These are phyloP conservation scores for Suillus hirtellus DNA, from an alignment of 768 basidiomycete genomes.

Conservation along the genomic window DNA sequence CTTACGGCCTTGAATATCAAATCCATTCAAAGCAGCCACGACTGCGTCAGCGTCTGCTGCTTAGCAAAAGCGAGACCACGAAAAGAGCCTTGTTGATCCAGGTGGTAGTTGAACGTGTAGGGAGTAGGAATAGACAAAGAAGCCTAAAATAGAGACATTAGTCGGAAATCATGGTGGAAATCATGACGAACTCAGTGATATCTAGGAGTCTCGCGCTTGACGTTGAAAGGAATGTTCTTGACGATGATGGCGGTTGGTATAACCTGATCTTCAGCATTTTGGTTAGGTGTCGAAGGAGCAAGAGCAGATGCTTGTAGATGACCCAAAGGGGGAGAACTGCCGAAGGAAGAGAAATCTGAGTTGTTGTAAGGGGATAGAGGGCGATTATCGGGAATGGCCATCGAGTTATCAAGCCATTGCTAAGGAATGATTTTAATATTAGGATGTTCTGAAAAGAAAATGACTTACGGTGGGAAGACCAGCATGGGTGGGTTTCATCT, in stretches of 20 bases:
- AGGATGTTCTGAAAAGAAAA: constrained; percentile 21
- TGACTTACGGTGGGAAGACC: constrained; percentile 72
- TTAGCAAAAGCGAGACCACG: constrained; percentile 96
- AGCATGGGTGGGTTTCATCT: constrained; percentile 67
- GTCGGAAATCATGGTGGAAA: constrained; percentile 6
- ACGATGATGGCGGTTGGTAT: constrained; percentile 99
- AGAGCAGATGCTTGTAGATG: constrained; percentile 45
- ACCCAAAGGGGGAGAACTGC: constrained; percentile 71
- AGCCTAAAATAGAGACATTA: constrained; percentile 48
- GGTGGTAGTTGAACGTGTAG: constrained; percentile 99
- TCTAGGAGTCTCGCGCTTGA: constrained; percentile 96
- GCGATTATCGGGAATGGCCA: constrained; percentile 51
- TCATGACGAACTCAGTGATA: constrained; percentile 65
- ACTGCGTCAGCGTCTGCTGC: constrained; percentile 91
- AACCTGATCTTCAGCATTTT: constrained; percentile 78
- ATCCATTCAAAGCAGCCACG: constrained; percentile 94
- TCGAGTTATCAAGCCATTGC: constrained; percentile 40
- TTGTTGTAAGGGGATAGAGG: constrained; percentile 84
- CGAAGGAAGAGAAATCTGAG: constrained; percentile 86
- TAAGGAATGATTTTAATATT: constrained; percentile 34
- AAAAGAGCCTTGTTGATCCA: constrained; percentile 95
- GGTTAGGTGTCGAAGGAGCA: constrained; percentile 50
- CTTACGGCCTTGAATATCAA: constrained; percentile 95
- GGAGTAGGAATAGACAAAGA: constrained; percentile 94
- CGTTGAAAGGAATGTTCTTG: constrained; percentile 99